Evolutionary conservation across 345 rosid genomes (phyloP), one percentile per base, ranked within the genome.

Genomic region (Turritis glabra): DNA sequence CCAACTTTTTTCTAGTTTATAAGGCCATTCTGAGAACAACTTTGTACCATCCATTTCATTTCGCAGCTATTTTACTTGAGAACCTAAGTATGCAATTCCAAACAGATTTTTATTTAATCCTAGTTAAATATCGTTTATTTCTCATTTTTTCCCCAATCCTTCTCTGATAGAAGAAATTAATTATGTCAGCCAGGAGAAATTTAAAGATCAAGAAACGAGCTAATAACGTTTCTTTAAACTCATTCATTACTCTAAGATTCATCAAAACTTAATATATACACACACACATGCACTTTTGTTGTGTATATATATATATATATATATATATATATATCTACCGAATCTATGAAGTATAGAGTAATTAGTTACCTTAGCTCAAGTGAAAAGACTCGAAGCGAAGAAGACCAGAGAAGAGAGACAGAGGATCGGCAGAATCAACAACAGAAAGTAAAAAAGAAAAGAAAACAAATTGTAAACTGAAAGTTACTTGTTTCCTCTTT

Each of bases 301-400:
- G 65, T 32, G n/a, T n/a, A n/a, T n/a, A n/a, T n/a, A n/a, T n/a
- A n/a, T n/a, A n/a, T n/a, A n/a, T n/a, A n/a, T n/a, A n/a, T n/a
- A n/a, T n/a, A n/a, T n/a, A n/a, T n/a, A n/a, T n/a, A 19, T 30
- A 30, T 32, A 22, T 25, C 23, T 32, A 71, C 21, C 1, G 22
- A 50, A 26, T 47, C 60, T 32, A 23, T 50, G 21, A 50, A 58
- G 37, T 19, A 26, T 48, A 6, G 18, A 67, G 59, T 10, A 35
- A 58, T 38, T 37, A 14, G n/a, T 50, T 52, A 68, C 73, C 69
- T 68, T 52, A 17, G 30, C 29, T 29, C 27, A 40, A 59, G 55
- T 48, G 38, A 30, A 22, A 38, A 29, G 44, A 41, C 38, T 7
- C 18, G 8, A 64, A 43, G 48, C 9, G 19, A 43, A 43, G 18